phyloP scores from a whole-genome alignment of 1,284 basidiomycete genomes.

The Trametes pubescens region DNA sequence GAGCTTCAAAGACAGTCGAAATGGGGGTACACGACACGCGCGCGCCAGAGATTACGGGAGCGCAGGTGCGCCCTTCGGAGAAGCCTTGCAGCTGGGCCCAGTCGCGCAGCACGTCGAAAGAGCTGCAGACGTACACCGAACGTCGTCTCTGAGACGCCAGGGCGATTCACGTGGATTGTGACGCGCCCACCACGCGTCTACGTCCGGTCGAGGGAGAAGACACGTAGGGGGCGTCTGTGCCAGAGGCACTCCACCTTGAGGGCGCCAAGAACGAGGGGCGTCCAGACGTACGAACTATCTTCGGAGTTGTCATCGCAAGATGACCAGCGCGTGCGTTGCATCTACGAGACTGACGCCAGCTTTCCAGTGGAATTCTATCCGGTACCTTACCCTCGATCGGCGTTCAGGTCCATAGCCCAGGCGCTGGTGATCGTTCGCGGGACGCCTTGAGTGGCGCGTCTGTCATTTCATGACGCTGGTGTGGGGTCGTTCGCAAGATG shows the following conservation, averaged over 20 bases:
- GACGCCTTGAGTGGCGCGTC: not conserved
- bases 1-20: slow-evolving; percentile 4
- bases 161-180: not conserved
- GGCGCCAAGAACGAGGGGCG: not conserved
- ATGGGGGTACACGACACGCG: not conserved
- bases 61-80: not conserved
- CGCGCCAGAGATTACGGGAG: not conserved
- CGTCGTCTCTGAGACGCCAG: not conserved
- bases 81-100: no score
- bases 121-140: no score
- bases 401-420: not conserved
- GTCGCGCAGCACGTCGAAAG: no score
- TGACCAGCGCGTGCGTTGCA: not conserved
- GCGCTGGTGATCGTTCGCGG: not conserved
- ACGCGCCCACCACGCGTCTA: slow-evolving; percentile 1
- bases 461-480: not conserved
- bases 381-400: not conserved
- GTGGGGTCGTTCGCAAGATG: not conserved
- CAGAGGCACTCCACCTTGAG: not conserved
- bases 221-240: not conserved
- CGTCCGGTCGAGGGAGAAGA: slow-evolving; percentile 6
- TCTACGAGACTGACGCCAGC: not conserved
- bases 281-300: not conserved
- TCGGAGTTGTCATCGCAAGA: not conserved
- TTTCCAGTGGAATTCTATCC: not conserved